These are phyloP conservation scores for Penicillium oxalicum DNA, from an alignment of 2,329 filamentous ascomycete species.

Conservation along the genomic window DNA sequence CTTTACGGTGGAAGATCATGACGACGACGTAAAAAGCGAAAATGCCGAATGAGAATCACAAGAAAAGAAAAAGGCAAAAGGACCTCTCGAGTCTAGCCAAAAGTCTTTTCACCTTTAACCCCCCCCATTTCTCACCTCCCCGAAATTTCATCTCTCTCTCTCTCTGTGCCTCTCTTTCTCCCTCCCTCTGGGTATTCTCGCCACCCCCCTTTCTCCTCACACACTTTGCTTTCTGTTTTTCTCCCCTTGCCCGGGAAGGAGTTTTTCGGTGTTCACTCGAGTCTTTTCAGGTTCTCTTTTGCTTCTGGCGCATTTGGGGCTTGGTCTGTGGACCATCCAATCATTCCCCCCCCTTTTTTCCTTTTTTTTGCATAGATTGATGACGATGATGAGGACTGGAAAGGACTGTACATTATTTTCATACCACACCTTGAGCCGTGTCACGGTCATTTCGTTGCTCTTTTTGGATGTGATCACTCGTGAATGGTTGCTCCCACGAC, in stretches of 20 bases:
- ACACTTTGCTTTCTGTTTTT: no score
- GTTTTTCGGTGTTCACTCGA: constrained; percentile 7
- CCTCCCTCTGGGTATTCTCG: constrained; percentile 8
- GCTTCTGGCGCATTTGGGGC: constrained; percentile 17
- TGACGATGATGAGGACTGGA: constrained; percentile 17
- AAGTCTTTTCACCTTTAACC: no score
- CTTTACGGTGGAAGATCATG: constrained; percentile 31
- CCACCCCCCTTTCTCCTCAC: constrained; percentile 3
- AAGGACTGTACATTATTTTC: constrained; percentile 24
- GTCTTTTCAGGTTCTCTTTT: constrained; percentile 8
- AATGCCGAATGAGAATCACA: constrained; percentile 24
- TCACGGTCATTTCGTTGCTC: constrained; percentile 1
- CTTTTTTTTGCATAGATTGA: constrained; percentile 19
- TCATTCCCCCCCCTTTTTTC: constrained; percentile 7
- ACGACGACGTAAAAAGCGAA: constrained; percentile 33
- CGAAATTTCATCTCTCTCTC: no score
- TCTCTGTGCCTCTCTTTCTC: background rate
- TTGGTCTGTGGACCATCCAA: constrained; percentile 12
- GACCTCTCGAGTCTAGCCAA: no score
- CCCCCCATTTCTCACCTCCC: no score
- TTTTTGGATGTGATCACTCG: background rate
- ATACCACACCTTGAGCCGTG: constrained; percentile 15
- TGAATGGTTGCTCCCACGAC: background rate
- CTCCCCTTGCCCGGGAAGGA: background rate
- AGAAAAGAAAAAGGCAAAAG: no score